Evolutionary conservation across 2,329 filamentous ascomycete species (phyloP), one percentile per base, ranked within the genome.

Genomic region (Didymella pinodella): DNA sequence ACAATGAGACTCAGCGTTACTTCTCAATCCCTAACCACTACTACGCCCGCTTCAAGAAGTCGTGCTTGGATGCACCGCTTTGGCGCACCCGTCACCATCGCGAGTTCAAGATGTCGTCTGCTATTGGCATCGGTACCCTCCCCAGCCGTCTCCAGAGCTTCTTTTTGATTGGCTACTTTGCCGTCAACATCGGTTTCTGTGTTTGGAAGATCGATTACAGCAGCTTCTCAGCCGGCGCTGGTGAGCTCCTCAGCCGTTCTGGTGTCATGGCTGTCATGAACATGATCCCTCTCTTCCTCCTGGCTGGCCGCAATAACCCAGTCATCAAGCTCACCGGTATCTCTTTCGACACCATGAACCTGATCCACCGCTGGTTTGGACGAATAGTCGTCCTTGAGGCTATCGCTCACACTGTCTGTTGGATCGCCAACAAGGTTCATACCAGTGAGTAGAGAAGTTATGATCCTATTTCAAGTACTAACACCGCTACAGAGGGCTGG

Each of bases 261-360:
- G 91, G 90, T 63, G 82, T 88, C 46, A 81, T 94, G 61, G 79
- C 90, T 7, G 85, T 88, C 41, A 85, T 91, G 74, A 94, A 94
- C 80, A 91, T 93, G 90, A 83, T 89, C 60, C 90, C 91, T 1
- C 80, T 93, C 4, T 90, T 93, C 77, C 76, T 93, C 48, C 82
- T 93, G 74, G 89, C 90, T 46, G 88, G 88, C 41, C 84, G 90
- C 67, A 93, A 93, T 80, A 93, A 93, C 78, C 90, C 90, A 22
- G 81, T 94, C 64, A 92, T 93, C 72, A 82, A 82, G 61, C 80
- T 90, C 65, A 82, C 91, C 52, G 87, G 87, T 61, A 87, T 93
- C 64, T 91, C 89, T 4, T 94, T 93, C 75, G 90, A 94, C 75
- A 92, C 89, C 0, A 93, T 91, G 82, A 94, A 93, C 79, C 78